Evolutionary conservation across 352 stramenopile species (phyloP).

Genomic region (Globisporangium rhizosaccharum): DNA sequence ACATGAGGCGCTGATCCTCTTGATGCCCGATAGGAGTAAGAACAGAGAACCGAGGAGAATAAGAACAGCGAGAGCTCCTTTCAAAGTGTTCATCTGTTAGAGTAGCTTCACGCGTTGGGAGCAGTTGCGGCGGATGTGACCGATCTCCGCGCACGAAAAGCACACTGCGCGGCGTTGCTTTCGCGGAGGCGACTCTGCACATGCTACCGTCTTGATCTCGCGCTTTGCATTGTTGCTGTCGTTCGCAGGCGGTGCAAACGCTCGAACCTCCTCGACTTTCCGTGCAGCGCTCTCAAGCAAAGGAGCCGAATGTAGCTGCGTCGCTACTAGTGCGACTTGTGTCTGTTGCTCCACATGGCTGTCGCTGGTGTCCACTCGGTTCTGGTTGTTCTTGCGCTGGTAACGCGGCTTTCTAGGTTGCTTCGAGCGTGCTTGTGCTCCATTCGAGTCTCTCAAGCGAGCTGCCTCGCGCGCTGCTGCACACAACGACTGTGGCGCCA

Average conservation of each 20-base stretch:
- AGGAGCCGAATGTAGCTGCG: neutral
- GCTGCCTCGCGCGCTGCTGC: constrained; percentile 5
- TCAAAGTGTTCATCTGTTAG: constrained; percentile 6
- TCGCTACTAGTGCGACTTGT: neutral
- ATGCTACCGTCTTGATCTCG: neutral
- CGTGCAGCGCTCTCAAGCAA: neutral
- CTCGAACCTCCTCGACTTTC: neutral
- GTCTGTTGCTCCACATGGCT: neutral
- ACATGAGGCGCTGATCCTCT: too few species aligned
- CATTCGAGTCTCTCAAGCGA: constrained; percentile 8
- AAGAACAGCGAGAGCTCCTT: too few species aligned
- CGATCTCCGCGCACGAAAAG: constrained; percentile 7
- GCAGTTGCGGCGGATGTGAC: constrained; percentile 24
- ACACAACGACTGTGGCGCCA: constrained; percentile 4
- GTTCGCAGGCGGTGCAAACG: neutral
- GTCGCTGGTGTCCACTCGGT: constrained; percentile 1
- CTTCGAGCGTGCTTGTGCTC: neutral
- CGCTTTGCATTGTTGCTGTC: neutral
- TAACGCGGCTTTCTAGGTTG: neutral
- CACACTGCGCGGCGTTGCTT: constrained; percentile 6
- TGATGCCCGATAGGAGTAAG: neutral
- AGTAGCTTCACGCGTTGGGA: constrained; percentile 13
- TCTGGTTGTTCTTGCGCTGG: neutral
- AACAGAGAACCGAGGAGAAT: neutral
- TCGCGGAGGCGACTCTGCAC: neutral